Base-by-base conservation (phyloP, 768 basidiomycete genomes). In the Psilocybe azurescens region DNA sequence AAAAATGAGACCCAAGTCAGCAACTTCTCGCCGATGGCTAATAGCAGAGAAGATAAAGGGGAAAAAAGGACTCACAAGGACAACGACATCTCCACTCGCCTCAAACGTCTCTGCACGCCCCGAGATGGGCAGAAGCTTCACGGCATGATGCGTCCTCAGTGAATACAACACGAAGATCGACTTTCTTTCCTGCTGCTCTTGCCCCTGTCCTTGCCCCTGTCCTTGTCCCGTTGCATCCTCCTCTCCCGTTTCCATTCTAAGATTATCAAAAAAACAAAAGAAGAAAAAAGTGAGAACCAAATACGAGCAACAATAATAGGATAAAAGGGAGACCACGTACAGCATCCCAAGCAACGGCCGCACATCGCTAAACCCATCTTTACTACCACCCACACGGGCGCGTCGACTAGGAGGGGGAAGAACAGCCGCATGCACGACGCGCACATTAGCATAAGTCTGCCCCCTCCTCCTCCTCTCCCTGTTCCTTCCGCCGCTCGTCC, bases 11-110 rank as follows among this genome's bases (percentile, higher is more conserved):
- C 24, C 2, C 24, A 48, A 41, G 10, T 53, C 50, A n/a, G 33
- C 41, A 47, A 47, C 36, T 13, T 61, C 16, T 66, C 20, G 44
- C 51, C 33, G 2, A 3, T 1, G 39, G 14, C 14, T 10, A 7
- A 49, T 32, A 36, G 32, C n/a, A 48, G 30, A 46, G 33, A 54
- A 39, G 8, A 3, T 18, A 28, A 32, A 30, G 28, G 33, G 59
- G 29, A 24, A 18, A 46, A 3, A 44, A 64, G 18, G 28, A 80
- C 88, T 58, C 71, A 90, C 90, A 60, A 91, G 74, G 62, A 86
- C 78, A 68, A 88, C 80, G 62, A 86, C 84, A 46, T 83, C 80
- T 65, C 76, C 68, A 69, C 88, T 84, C 13, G 20, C 33, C 3
- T 36, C 44, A 5, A 20, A 16, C 28, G 70, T 73, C 16, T 77